These are phyloP conservation scores for Magnaporthiopsis rhizophila DNA, from an alignment of 2,329 filamentous ascomycete species.

Conservation along the genomic window DNA sequence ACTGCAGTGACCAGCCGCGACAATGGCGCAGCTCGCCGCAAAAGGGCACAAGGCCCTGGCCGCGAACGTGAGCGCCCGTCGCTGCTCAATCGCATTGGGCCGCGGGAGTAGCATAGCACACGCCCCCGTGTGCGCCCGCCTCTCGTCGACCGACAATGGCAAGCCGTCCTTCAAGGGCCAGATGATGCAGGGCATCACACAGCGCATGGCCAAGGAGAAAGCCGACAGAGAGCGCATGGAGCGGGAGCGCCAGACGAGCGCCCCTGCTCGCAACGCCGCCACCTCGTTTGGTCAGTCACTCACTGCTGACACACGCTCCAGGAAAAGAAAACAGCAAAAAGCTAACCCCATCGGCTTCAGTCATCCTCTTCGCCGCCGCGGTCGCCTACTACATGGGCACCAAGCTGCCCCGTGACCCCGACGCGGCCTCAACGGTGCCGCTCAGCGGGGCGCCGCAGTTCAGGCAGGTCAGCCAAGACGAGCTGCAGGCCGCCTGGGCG, in stretches of 20 bases:
- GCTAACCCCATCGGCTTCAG: slow-evolving; percentile 22
- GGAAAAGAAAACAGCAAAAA: too few species aligned
- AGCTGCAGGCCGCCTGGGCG: slow-evolving; percentile 62
- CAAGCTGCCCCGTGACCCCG: slow-evolving; percentile 40
- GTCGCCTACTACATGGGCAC: slow-evolving; percentile 53
- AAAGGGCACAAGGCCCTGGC: slow-evolving; percentile 7
- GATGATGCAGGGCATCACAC: slow-evolving; percentile 43
- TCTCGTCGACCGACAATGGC: slow-evolving; percentile 11
- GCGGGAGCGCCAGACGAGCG: slow-evolving; percentile 27
- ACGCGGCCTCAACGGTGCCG: slow-evolving; percentile 51
- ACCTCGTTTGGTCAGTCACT: slow-evolving; percentile 37
- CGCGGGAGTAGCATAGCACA: background rate
- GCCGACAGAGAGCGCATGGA: slow-evolving; percentile 37
- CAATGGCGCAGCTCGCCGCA: slow-evolving; percentile 7
- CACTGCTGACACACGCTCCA: background rate
- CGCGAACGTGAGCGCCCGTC: slow-evolving; percentile 1
- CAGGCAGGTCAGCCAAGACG: slow-evolving; percentile 48
- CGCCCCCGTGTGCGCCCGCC: slow-evolving; percentile 8
- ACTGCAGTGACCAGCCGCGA: background rate
- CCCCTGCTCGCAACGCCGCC: slow-evolving; percentile 32
- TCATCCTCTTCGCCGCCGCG: slow-evolving; percentile 42
- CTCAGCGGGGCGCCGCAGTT: slow-evolving; percentile 42
- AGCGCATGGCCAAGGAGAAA: slow-evolving; percentile 40
- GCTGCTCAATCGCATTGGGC: background rate
- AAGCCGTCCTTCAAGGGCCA: slow-evolving; percentile 40